Percentiles rank a stretch among this genome's conserved stretches.
phyloP scores from a whole-genome alignment of 768 basidiomycete species.

The Amanita inopinata region DNA sequence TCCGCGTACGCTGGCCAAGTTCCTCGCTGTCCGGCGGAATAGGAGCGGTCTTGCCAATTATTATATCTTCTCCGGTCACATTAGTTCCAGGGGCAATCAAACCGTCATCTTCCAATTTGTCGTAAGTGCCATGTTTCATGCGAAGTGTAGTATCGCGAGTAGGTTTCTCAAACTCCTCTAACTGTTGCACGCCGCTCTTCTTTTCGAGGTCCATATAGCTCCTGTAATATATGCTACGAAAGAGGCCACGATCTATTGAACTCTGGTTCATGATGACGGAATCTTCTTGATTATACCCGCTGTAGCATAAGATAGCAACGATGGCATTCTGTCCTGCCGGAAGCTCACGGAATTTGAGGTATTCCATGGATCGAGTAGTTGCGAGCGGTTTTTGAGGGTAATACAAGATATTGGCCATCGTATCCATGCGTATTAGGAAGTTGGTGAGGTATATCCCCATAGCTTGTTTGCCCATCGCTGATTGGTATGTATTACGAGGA shows the following conservation, averaged over 20 bases:
- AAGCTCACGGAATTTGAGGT: conserved; percentile 95
- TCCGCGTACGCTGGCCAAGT: conserved; percentile 89
- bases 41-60: conserved; percentile 98
- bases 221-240: conserved; percentile 97
- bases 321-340: conserved; percentile 99
- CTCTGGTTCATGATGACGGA: conserved; percentile 99
- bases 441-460: conserved; percentile 99
- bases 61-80: conserved; percentile 95
- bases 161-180: conserved; percentile 98
- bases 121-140: conserved; percentile 98
- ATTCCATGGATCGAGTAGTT: conserved; percentile 98
- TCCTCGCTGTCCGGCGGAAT: conserved; percentile 96
- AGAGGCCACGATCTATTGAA: conserved; percentile 94
- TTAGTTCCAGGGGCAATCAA: conserved; percentile 93
- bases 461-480: conserved; percentile 99
- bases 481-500: conserved; percentile 99
- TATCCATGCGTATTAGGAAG: conserved; percentile 98
- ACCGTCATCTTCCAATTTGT: conserved; percentile 95
- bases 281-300: conserved; percentile 99
- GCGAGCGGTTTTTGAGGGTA: conserved; percentile 99
- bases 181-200: conserved; percentile 81
- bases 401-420: conserved; percentile 99
- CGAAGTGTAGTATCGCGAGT: conserved; percentile 85
- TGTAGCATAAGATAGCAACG: conserved; percentile 97
- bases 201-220: conserved; percentile 99